Evolutionary conservation across 768 basidiomycete species (phyloP).

Genomic region (Grammothele lineata): DNA sequence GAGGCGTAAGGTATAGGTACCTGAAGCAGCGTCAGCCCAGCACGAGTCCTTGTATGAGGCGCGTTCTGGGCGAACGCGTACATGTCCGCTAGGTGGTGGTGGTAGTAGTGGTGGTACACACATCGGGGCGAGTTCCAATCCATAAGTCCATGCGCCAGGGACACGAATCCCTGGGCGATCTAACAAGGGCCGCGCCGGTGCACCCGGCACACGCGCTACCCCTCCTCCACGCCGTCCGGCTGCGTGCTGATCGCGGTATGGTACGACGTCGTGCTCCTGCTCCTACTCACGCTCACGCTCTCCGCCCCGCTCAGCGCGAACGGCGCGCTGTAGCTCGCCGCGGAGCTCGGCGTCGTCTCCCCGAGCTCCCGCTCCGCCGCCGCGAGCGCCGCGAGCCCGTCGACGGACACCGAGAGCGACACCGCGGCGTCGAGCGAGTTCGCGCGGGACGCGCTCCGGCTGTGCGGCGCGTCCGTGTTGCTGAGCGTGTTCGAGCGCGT

Average conservation of each 20-base stretch:
- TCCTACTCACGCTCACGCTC: too few relatives aligned
- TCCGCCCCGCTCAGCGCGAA: background rate
- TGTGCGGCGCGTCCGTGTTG: constrained; percentile 15
- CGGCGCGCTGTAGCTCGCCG: constrained; percentile 9
- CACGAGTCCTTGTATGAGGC: constrained; percentile 1
- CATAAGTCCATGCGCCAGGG: too few relatives aligned
- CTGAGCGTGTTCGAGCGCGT: constrained; percentile 26
- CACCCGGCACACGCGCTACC: too few relatives aligned
- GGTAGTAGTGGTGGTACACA: too few relatives aligned
- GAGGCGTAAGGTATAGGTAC: constrained; percentile 9
- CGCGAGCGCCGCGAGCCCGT: constrained; percentile 1
- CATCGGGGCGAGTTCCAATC: too few relatives aligned
- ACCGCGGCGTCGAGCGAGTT: constrained; percentile 25
- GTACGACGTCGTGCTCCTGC: constrained; percentile 9
- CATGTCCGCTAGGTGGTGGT: constrained; percentile 3
- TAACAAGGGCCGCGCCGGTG: too few relatives aligned
- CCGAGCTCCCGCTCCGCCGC: background rate
- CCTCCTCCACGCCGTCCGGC: background rate
- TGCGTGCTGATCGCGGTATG: constrained; percentile 3
- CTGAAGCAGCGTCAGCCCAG: constrained; percentile 3
- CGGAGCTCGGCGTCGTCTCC: constrained; percentile 11
- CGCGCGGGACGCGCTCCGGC: constrained; percentile 20
- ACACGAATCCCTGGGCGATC: too few relatives aligned
- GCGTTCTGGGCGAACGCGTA: background rate
- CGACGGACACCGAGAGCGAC: constrained; percentile 18